Evolutionary conservation across 768 basidiomycete genomes (phyloP).

Genomic region (Tylopilus rubrobrunneus): DNA sequence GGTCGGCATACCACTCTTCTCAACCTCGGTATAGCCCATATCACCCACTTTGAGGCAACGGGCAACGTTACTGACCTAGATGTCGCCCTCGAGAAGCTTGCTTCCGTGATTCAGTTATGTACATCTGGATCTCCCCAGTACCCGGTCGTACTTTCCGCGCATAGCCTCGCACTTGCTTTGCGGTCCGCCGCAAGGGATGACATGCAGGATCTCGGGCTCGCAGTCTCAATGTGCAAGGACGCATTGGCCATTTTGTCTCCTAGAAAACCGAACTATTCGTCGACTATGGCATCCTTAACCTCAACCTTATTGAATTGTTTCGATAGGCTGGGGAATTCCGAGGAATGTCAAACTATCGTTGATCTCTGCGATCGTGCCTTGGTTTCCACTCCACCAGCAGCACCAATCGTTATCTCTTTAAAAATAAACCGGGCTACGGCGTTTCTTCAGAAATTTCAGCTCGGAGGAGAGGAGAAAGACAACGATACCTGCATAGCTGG

Average conservation of each 20-base stretch:
- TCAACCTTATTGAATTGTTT: constrained; percentile 8
- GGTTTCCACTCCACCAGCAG: neutral
- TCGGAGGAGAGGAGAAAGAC: constrained; percentile 5
- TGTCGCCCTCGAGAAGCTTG: constrained; percentile 12
- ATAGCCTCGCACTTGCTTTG: constrained; percentile 9
- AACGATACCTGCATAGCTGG: constrained; percentile 9
- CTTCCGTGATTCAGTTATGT: constrained; percentile 13
- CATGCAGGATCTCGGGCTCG: constrained; percentile 11
- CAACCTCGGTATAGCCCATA: constrained; percentile 7
- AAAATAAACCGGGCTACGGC: constrained; percentile 14
- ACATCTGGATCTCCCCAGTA: constrained; percentile 3
- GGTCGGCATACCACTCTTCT: constrained; percentile 11
- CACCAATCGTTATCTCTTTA: neutral
- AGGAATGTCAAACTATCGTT: constrained; percentile 19
- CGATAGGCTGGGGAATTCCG: constrained; percentile 3
- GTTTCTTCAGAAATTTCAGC: constrained; percentile 8
- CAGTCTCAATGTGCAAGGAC: constrained; percentile 15
- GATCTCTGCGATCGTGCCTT: constrained; percentile 20
- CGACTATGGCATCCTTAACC: constrained; percentile 1
- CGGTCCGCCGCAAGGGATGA: constrained; percentile 17
- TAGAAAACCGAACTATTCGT: neutral
- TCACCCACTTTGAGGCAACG: constrained; percentile 7
- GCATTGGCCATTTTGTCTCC: constrained; percentile 10
- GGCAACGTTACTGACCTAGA: constrained; percentile 15
- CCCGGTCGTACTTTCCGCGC: constrained; percentile 8